Conservation (phyloP, 148 eudicot species). For the Heliosperma pusillum region DNA sequence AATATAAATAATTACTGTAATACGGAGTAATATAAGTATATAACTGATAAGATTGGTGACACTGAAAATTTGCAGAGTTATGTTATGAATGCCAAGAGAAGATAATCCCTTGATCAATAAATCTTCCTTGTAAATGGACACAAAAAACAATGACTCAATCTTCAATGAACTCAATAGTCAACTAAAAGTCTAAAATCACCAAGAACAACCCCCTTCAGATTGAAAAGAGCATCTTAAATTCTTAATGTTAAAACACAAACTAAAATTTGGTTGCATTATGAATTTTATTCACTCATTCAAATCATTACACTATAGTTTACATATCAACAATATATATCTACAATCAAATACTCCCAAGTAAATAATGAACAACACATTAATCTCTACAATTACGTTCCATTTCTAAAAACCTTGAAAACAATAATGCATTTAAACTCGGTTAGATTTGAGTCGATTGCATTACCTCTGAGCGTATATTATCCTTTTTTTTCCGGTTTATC, state of each 20-base stretch:
- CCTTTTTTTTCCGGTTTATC: neutral
- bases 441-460: no score
- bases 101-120: neutral
- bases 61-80: no score
- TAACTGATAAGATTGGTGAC: no score
- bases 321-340: neutral
- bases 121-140: neutral
- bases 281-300: slow-evolving; percentile 16
- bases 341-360: neutral
- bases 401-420: no score
- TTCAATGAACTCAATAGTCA: neutral
- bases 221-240: neutral
- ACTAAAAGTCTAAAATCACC: neutral
- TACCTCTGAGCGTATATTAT: no score
- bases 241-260: neutral
- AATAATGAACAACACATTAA: slow-evolving; percentile 1
- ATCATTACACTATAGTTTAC: slow-evolving; percentile 1
- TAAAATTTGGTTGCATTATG: slow-evolving; percentile 4
- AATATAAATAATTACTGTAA: no score
- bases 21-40: no score
- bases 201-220: neutral
- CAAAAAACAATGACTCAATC: neutral
- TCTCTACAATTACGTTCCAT: neutral
- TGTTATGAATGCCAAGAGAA: no score
- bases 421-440: no score